These are phyloP conservation scores for Sphenostylis stenocarpa DNA, from an alignment of 306 rosid genomes.

Conservation along the genomic window DNA sequence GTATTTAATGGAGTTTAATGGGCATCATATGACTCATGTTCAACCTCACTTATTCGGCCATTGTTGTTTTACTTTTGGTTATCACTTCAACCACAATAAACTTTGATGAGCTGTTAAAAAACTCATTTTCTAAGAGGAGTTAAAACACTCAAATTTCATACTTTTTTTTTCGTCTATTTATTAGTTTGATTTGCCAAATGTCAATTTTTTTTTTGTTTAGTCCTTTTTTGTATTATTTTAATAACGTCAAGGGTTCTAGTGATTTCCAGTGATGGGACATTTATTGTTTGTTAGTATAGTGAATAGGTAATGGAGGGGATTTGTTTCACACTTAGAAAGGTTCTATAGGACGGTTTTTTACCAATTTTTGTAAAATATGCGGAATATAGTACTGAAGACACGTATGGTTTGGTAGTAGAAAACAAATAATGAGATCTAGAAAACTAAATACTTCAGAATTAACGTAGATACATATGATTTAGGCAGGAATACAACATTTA, in stretches of 20 bases:
- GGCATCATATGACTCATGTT: not conserved
- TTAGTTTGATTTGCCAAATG: not conserved
- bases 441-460: not conserved
- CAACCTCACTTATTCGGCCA: not conserved
- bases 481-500: not conserved
- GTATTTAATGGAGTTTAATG: not conserved
- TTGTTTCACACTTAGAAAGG: not conserved
- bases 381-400: too few relatives aligned
- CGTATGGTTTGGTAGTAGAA: too few relatives aligned
- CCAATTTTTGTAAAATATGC: too few relatives aligned
- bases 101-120: not conserved
- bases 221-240: too few relatives aligned
- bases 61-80: not conserved
- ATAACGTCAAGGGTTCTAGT: too few relatives aligned
- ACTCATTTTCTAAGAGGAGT: not conserved
- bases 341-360: too few relatives aligned
- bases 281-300: not conserved
- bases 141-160: not conserved
- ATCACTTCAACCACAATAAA: not conserved
- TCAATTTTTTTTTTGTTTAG: too few relatives aligned
- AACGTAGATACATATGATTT: not conserved
- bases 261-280: too few relatives aligned
- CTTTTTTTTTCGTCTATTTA: not conserved
- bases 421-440: too few relatives aligned
- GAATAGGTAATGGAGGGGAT: not conserved